Conservation (phyloP, 2,329 filamentous ascomycete genomes). For the Clonostachys solani region DNA sequence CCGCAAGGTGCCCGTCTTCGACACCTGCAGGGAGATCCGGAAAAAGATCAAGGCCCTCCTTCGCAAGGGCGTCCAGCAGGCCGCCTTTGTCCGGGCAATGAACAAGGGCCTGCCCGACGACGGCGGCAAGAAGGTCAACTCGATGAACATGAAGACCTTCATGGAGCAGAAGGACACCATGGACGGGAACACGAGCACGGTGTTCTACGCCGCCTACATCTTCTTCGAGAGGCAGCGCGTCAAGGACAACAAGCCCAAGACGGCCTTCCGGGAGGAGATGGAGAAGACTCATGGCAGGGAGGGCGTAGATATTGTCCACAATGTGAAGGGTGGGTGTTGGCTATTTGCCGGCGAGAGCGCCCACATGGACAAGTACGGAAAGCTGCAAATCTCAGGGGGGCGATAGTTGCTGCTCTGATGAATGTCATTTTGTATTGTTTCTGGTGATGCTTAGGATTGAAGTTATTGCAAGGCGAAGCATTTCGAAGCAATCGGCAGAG, state of each 20-base stretch:
- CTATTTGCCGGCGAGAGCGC: too few species aligned
- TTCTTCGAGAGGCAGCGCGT: constrained; percentile 58
- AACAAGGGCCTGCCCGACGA: constrained; percentile 30
- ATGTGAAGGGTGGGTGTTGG: too few species aligned
- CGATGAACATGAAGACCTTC: constrained; percentile 42
- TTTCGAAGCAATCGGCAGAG: too few species aligned
- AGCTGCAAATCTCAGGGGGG: too few species aligned
- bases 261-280: constrained; percentile 45
- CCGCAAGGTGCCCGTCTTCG: constrained; percentile 42
- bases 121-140: constrained; percentile 28
- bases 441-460: too few species aligned
- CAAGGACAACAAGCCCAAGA: constrained; percentile 45
- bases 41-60: constrained; percentile 50
- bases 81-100: constrained; percentile 45
- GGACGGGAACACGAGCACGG: constrained; percentile 39
- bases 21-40: constrained; percentile 54
- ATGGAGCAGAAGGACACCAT: constrained; percentile 40
- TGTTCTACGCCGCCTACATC: constrained; percentile 51
- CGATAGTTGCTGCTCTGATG: too few species aligned
- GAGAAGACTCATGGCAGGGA: constrained; percentile 26
- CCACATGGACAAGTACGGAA: too few species aligned
- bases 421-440: too few species aligned
- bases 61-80: constrained; percentile 39
- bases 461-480: too few species aligned
- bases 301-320: constrained; percentile 12